A percentile compares a stretch with the other conserved stretches of the same genome.
Evolutionary conservation across 257 asterid species (phyloP).

Genomic region (Misopates orontium): DNA sequence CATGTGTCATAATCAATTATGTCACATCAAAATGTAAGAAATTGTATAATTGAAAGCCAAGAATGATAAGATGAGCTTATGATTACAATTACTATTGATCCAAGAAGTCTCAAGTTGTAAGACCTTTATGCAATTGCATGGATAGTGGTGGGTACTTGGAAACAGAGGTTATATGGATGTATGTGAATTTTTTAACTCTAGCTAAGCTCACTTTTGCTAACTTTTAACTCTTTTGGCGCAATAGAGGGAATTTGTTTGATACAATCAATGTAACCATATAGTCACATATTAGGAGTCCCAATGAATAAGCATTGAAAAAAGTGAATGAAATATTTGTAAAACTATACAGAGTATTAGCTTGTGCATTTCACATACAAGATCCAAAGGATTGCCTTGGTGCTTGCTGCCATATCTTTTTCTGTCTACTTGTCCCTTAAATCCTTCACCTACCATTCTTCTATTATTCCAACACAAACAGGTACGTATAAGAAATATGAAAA

Average conservation of each 20-base stretch:
- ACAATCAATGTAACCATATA: neutral
- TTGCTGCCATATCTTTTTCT: constrained; percentile 19
- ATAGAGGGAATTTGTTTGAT: neutral
- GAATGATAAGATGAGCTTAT: neutral
- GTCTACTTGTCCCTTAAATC: constrained; percentile 13
- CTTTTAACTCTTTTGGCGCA: neutral
- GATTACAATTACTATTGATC: constrained; percentile 1
- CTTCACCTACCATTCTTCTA: constrained; percentile 2
- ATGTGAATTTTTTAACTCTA: neutral
- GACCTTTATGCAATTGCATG: neutral
- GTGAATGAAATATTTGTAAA: neutral
- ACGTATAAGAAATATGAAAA: neutral
- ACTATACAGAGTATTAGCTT: neutral
- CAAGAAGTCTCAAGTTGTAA: neutral
- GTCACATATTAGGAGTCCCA: neutral
- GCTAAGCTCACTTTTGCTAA: too few species aligned
- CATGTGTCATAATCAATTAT: too few species aligned
- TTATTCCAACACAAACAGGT: neutral
- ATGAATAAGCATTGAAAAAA: neutral
- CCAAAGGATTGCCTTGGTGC: constrained; percentile 22
- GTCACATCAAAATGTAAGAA: too few species aligned
- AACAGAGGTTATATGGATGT: constrained; percentile 7
- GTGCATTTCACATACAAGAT: constrained; percentile 15
- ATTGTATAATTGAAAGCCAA: neutral
- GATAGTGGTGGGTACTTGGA: neutral